These are phyloP conservation scores for Lentinus polychrous DNA, from an alignment of 1,284 basidiomycete genomes.

Conservation along the genomic window DNA sequence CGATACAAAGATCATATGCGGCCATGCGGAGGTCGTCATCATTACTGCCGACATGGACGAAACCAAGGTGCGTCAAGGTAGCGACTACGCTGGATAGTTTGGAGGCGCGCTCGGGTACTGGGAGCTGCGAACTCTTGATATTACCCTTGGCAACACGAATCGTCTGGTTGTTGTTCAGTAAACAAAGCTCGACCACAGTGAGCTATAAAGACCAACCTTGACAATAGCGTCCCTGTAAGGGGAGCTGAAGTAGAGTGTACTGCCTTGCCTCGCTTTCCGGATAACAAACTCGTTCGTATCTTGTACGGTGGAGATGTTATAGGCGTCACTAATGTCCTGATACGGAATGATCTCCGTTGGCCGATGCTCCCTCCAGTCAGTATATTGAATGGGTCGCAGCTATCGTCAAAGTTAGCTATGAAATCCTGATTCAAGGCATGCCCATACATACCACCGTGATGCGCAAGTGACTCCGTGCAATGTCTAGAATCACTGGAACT, in stretches of 20 bases:
- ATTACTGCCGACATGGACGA: constrained; percentile 67
- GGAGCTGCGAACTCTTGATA: constrained; percentile 48
- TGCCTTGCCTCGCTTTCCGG: constrained; percentile 60
- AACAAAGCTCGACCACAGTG: constrained; percentile 1
- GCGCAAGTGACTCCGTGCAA: constrained; percentile 60
- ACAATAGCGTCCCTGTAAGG: constrained; percentile 66
- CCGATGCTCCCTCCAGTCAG: constrained; percentile 25
- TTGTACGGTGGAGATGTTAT: constrained; percentile 68
- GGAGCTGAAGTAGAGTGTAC: constrained; percentile 66
- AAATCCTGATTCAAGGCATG: background rate
- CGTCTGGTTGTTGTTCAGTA: constrained; percentile 30
- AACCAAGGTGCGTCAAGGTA: constrained; percentile 74
- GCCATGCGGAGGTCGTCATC: constrained; percentile 73
- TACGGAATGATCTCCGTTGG: constrained; percentile 76
- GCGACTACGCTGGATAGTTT: constrained; percentile 80
- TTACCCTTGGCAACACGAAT: constrained; percentile 67
- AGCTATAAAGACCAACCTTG: constrained; percentile 39
- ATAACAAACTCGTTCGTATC: constrained; percentile 81
- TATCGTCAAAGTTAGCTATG: too few species aligned
- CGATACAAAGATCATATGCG: constrained; percentile 72
- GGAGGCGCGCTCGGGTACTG: constrained; percentile 62
- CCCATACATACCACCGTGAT: constrained; percentile 53
- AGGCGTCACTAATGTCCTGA: constrained; percentile 78
- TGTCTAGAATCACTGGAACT: constrained; percentile 54
- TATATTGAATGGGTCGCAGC: too few species aligned